A percentile compares a stretch with the other conserved stretches of the same genome.
These are phyloP conservation scores for Acorus calamus DNA, from an alignment of 106 monocot species.

Conservation along the genomic window DNA sequence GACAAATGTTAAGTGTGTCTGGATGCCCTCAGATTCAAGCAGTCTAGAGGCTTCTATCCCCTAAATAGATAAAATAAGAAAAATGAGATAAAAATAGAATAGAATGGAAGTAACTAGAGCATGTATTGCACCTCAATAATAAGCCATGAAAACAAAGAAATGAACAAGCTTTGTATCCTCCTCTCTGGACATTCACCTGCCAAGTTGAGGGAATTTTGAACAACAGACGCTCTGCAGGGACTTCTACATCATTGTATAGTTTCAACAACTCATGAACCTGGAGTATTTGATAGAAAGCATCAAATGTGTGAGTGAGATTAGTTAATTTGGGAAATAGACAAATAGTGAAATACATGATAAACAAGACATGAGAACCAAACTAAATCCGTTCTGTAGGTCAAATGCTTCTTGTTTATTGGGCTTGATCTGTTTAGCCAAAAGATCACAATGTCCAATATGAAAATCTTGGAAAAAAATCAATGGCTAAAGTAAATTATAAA, in stretches of 20 bases:
- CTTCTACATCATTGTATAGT: conserved; percentile 58
- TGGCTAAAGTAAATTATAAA: too few species aligned
- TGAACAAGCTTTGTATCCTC: not conserved
- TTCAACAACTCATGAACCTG: conserved; percentile 86
- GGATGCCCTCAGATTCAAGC: conserved; percentile 93
- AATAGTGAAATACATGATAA: too few species aligned
- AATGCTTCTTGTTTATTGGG: too few species aligned
- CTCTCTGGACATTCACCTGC: conserved; percentile 19
- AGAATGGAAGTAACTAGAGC: not conserved
- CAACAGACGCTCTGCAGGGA: conserved; percentile 66
- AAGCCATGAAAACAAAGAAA: not conserved
- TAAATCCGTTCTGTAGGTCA: too few species aligned
- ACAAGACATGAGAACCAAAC: too few species aligned
- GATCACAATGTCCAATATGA: too few species aligned
- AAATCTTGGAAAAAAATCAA: too few species aligned
- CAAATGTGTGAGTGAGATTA: too few species aligned
- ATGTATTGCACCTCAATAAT: conserved; percentile 19
- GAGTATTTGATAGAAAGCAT: not conserved
- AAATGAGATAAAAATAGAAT: not conserved
- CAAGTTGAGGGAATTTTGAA: conserved; percentile 99
- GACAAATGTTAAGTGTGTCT: conserved; percentile 95
- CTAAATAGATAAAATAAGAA: conserved; percentile 19
- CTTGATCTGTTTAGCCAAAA: too few species aligned
- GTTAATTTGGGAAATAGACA: too few species aligned
- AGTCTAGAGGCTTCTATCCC: conserved; percentile 91